phyloP scores from a whole-genome alignment of 495 filamentous ascomycete genomes.

The Xylaria nigripes region DNA sequence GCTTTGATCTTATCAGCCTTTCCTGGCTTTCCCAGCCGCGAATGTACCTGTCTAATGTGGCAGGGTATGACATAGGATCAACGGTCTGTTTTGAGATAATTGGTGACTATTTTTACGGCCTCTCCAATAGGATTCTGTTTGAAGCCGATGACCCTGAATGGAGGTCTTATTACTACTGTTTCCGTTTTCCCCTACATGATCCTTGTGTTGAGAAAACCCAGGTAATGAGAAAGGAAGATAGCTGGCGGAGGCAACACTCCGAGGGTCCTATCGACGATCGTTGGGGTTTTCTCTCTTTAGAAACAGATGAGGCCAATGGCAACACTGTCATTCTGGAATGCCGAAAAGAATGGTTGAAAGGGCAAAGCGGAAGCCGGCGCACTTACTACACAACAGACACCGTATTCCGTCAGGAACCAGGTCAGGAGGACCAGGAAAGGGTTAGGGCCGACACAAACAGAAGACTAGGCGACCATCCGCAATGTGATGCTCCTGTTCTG shows the following conservation, averaged over 20 bases:
- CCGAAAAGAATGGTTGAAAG: slow-evolving; percentile 60
- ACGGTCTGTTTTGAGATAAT: slow-evolving; percentile 67
- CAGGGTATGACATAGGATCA: slow-evolving; percentile 57
- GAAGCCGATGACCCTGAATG: slow-evolving; percentile 59
- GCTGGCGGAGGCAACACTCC: slow-evolving; percentile 60
- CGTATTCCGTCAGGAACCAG: slow-evolving; percentile 30
- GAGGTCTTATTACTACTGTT: slow-evolving; percentile 63
- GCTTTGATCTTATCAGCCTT: slow-evolving; percentile 38
- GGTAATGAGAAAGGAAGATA: slow-evolving; percentile 29
- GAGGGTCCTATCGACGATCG: slow-evolving; percentile 74
- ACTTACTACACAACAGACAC: slow-evolving; percentile 62
- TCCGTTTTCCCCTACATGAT: slow-evolving; percentile 46
- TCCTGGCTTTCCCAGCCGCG: slow-evolving; percentile 26
- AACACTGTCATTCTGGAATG: slow-evolving; percentile 58
- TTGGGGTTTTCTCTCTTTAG: slow-evolving; percentile 61
- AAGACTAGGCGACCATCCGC: slow-evolving; percentile 5
- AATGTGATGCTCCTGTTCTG: neutral
- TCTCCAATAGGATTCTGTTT: slow-evolving; percentile 59
- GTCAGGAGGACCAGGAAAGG: neutral
- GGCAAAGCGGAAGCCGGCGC: slow-evolving; percentile 51
- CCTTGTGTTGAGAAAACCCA: slow-evolving; percentile 27
- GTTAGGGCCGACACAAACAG: slow-evolving; percentile 9
- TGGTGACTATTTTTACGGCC: slow-evolving; percentile 59
- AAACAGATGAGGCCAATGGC: slow-evolving; percentile 54
- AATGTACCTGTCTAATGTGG: slow-evolving; percentile 45